Percentiles rank a stretch among this genome's conserved stretches.
These are phyloP conservation scores for Solanum sparsipilum DNA, from an alignment of 257 asterid genomes.

Conservation along the genomic window DNA sequence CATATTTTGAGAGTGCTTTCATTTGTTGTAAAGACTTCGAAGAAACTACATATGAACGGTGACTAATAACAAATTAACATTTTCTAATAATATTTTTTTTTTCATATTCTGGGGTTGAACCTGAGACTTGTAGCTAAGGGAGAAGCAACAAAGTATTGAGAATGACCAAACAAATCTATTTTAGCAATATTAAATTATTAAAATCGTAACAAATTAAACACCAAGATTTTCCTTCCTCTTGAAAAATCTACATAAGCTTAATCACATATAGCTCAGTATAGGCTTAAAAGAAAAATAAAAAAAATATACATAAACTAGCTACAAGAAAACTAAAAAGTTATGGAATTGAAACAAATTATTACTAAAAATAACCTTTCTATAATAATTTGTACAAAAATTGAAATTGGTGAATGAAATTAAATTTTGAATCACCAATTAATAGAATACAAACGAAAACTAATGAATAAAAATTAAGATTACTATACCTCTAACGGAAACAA, in stretches of 20 bases:
- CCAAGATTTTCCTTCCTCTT: background rate
- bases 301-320: background rate
- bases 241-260: background rate
- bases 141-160: too few relatives aligned
- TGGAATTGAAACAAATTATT: background rate
- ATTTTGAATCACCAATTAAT: constrained; percentile 7
- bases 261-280: background rate
- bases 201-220: background rate
- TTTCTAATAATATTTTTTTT: too few relatives aligned
- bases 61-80: background rate
- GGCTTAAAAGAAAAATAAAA: background rate
- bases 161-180: background rate
- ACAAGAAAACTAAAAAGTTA: background rate
- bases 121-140: background rate
- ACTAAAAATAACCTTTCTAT: background rate
- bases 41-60: background rate
- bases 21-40: background rate
- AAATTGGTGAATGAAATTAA: constrained; percentile 4
- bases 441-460: background rate
- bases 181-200: background rate
- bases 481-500: background rate
- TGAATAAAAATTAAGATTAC: background rate
- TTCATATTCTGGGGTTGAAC: background rate
- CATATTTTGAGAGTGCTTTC: background rate
- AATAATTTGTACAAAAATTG: background rate